These are phyloP conservation scores for Xylariales sp. DNA, from an alignment of 2,329 filamentous ascomycete genomes.

Conservation along the genomic window DNA sequence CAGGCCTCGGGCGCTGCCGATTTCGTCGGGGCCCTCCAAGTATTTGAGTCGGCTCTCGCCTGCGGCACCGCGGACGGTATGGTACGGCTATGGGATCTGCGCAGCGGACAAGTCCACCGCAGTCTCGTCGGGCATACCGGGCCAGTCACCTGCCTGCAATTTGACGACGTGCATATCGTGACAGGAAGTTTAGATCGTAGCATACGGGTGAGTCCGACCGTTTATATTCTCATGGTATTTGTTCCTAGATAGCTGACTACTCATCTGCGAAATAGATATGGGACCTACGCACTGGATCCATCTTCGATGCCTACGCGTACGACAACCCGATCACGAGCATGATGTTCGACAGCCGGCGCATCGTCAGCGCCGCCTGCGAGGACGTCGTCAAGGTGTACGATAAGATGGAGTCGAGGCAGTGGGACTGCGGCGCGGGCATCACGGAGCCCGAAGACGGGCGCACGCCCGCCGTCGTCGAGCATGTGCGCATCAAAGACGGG, in stretches of 20 bases:
- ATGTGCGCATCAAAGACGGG: conserved; percentile 90
- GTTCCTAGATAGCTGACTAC: conserved; percentile 3
- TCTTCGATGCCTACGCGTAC: conserved; percentile 96
- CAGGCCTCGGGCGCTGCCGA: conserved; percentile 77
- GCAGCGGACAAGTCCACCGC: conserved; percentile 95
- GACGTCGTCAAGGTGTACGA: conserved; percentile 98
- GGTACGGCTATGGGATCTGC: conserved; percentile 95
- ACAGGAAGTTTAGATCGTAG: conserved; percentile 94
- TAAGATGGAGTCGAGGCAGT: conserved; percentile 94
- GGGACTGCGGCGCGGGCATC: conserved; percentile 92
- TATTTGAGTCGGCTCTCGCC: conserved; percentile 94
- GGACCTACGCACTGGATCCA: conserved; percentile 96
- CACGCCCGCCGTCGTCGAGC: conserved; percentile 78
- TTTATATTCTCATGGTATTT: neutral
- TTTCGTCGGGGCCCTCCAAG: conserved; percentile 94
- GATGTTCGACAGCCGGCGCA: conserved; percentile 94
- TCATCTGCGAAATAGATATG: conserved; percentile 76
- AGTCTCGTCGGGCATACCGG: conserved; percentile 96
- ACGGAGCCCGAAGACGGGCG: conserved; percentile 74
- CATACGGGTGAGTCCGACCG: conserved; percentile 78
- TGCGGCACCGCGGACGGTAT: conserved; percentile 98
- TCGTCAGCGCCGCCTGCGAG: conserved; percentile 90
- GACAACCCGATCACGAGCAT: conserved; percentile 91
- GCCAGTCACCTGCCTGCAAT: conserved; percentile 92
- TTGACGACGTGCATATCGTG: conserved; percentile 94